phyloP scores from a whole-genome alignment of 2,329 filamentous ascomycete species.

The Ophiostoma ulmi region DNA sequence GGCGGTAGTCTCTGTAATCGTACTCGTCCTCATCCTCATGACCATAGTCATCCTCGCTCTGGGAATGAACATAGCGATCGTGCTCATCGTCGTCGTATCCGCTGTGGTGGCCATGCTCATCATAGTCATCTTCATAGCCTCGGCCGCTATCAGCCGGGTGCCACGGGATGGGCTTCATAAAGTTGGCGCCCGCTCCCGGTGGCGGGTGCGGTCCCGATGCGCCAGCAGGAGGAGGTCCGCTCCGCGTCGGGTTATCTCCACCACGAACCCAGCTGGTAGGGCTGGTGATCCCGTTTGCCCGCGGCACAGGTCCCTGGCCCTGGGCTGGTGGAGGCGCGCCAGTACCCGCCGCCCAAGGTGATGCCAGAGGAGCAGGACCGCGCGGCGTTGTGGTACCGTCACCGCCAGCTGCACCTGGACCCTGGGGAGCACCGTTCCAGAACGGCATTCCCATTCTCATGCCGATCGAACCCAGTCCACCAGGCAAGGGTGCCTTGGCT shows the following conservation, averaged over 20 bases:
- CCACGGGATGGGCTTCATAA: background rate
- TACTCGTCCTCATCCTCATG: background rate
- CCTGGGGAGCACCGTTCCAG: slow-evolving; percentile 7
- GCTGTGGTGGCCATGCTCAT: slow-evolving; percentile 2
- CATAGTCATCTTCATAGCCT: slow-evolving; percentile 13
- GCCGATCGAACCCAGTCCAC: background rate
- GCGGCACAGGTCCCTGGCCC: background rate
- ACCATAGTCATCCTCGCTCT: slow-evolving; percentile 14
- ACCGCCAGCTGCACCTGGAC: background rate
- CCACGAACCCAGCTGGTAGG: slow-evolving; percentile 15
- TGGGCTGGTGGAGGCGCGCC: background rate
- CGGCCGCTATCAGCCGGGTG: background rate
- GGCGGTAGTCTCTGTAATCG: background rate
- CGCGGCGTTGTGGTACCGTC: background rate
- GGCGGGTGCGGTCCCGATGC: background rate
- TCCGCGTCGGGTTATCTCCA: background rate
- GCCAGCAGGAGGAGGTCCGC: background rate
- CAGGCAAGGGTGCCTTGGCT: background rate
- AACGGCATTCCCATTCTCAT: slow-evolving; percentile 12
- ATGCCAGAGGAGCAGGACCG: background rate
- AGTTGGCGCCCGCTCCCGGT: background rate
- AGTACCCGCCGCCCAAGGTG: background rate
- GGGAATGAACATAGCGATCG: background rate
- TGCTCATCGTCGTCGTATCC: slow-evolving; percentile 6
- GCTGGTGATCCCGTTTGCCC: slow-evolving; percentile 9